A percentile compares a stretch with the other conserved stretches of the same genome.
These are phyloP conservation scores for Beauveria scarabaeidicola DNA, from an alignment of 2,329 filamentous ascomycete species.

Conservation along the genomic window DNA sequence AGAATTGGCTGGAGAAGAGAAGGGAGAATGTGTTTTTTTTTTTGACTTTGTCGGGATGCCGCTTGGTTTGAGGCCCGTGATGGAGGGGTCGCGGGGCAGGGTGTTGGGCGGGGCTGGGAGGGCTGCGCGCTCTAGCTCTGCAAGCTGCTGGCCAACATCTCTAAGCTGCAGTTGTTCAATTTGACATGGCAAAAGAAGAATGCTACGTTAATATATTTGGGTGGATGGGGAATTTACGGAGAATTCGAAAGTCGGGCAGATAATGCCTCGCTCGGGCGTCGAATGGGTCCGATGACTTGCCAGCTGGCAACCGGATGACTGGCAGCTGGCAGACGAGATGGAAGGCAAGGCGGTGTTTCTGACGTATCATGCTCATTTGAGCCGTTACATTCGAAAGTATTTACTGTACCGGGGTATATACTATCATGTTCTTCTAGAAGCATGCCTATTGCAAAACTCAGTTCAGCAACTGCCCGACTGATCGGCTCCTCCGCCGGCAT, in stretches of 20 bases:
- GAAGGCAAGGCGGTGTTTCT: neutral
- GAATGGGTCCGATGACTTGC: neutral
- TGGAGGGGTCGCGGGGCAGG: conserved; percentile 7
- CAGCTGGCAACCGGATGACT: neutral
- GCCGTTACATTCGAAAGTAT: neutral
- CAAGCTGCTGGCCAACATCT: neutral
- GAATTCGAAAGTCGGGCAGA: neutral
- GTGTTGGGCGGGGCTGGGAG: neutral
- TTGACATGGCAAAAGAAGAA: neutral
- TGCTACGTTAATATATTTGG: neutral
- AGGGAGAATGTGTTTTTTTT: neutral
- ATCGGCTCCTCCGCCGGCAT: conserved; percentile 55
- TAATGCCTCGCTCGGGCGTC: neutral
- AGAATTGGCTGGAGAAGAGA: neutral
- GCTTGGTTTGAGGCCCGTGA: neutral
- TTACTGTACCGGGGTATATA: neutral
- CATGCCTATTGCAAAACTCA: conserved; percentile 44
- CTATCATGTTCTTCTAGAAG: neutral
- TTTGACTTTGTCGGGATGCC: neutral
- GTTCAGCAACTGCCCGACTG: conserved; percentile 40
- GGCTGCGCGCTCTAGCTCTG: neutral
- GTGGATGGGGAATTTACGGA: neutral
- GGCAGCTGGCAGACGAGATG: neutral
- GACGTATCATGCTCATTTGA: neutral
- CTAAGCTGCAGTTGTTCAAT: neutral